Evolutionary conservation across 495 filamentous ascomycete genomes (phyloP).

Genomic region (Penicillium crystallinum): DNA sequence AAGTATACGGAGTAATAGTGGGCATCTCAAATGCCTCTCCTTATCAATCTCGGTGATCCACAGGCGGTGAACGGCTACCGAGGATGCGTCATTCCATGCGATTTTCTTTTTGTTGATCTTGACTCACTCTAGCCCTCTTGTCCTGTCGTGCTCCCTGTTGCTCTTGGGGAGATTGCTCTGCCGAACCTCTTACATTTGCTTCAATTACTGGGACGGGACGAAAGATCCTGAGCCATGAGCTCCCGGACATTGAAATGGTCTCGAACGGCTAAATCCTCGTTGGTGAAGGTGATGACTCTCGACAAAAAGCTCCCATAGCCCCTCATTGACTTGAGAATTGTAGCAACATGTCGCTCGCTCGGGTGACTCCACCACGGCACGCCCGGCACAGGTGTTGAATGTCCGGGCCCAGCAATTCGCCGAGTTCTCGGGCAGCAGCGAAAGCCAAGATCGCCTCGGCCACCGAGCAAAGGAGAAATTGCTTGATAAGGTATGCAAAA

Average conservation of each 20-base stretch:
- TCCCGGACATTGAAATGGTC: constrained; percentile 32
- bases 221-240: constrained; percentile 23
- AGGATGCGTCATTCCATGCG: constrained; percentile 24
- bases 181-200: background rate
- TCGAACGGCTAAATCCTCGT: constrained; percentile 29
- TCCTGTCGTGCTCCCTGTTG: background rate
- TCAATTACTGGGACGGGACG: constrained; percentile 1
- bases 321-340: background rate
- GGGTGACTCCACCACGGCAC: constrained; percentile 9
- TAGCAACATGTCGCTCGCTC: constrained; percentile 23
- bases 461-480: constrained; percentile 46
- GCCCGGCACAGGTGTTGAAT: constrained; percentile 18
- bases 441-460: constrained; percentile 33
- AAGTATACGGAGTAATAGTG: background rate
- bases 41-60: constrained; percentile 10
- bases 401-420: constrained; percentile 27
- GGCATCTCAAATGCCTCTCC: constrained; percentile 3
- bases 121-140: constrained; percentile 6
- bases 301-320: constrained; percentile 1
- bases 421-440: constrained; percentile 33
- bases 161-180: constrained; percentile 2
- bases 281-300: constrained; percentile 22
- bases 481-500: constrained; percentile 35
- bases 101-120: constrained; percentile 8
- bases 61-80: constrained; percentile 23